These are phyloP conservation scores for Melaleuca alternifolia DNA, from an alignment of 345 rosid species.

Conservation along the genomic window DNA sequence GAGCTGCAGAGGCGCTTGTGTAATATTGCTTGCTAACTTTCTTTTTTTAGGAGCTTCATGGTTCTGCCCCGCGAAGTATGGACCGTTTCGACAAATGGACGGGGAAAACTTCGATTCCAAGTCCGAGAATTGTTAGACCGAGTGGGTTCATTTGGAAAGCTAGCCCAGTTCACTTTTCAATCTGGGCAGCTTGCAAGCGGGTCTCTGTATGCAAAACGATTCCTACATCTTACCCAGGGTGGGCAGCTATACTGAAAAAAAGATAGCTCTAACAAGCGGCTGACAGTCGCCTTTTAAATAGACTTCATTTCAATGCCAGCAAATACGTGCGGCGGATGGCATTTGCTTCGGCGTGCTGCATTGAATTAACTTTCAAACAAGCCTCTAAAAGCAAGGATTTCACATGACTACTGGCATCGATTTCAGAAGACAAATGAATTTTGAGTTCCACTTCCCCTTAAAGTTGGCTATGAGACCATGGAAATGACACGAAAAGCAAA, in stretches of 20 bases:
- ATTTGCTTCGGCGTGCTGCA: background rate
- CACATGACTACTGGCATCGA: background rate
- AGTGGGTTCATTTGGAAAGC: background rate
- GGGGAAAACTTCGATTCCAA: background rate
- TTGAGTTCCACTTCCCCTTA: background rate
- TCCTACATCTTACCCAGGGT: background rate
- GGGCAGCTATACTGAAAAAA: background rate
- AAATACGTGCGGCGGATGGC: background rate
- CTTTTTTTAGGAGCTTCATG: background rate
- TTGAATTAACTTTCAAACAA: background rate
- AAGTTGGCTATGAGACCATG: background rate
- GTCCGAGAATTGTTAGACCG: background rate
- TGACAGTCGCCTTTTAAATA: background rate
- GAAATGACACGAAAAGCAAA: background rate
- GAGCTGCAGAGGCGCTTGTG: background rate
- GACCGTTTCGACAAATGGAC: too few species aligned
- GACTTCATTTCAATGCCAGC: background rate
- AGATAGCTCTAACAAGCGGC: background rate
- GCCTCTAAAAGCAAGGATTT: background rate
- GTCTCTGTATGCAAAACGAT: background rate
- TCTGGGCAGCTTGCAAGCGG: background rate
- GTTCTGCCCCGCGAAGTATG: background rate
- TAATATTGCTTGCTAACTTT: background rate
- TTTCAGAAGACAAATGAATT: background rate
- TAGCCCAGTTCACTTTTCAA: background rate